Base-by-base conservation (phyloP, 2,329 filamentous ascomycete species). In the Alternaria triticimaculans region DNA sequence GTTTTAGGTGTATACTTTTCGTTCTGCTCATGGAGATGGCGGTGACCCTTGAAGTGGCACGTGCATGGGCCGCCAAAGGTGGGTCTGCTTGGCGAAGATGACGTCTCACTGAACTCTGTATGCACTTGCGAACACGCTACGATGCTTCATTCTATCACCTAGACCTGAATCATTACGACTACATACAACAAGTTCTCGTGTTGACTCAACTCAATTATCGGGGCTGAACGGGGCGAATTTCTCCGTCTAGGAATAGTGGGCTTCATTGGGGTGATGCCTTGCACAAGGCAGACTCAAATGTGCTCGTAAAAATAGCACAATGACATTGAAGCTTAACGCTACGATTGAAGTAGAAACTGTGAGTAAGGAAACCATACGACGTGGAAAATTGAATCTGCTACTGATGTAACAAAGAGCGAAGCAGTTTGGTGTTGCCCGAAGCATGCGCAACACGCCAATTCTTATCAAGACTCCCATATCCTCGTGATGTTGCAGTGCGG, bases 401-500 rank as follows among this genome's bases (percentile, higher is more conserved):
- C 66, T 60, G 69, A 72, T 63, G 61, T 63, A 60, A 58, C 57
- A 37, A 54, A 63, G 58, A 28, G 43, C 58, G 58, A 70, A 73
- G 69, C 67, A 63, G 48, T 33, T 33, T 37, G 25, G 46, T 41
- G n/a, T 41, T 41, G 15, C 3, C 37, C n/a, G 2, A 41, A 41
- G 37, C 37, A 18, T 41, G 37, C 37, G 37, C 37, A 41, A 18
- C n/a, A 41, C 9, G 37, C 37, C n/a, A 41, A 5, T 41, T 41
- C 37, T 18, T 18, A 18, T 18, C 4, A 41, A 6, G 59, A 58
- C 56, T 54, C 65, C 63, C 46, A 33, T 48, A 55, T 21, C 37
- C 58, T 68, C 63, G 45, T 76, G 64, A 72, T 77, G 65, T 63
- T 53, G 76, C 73, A 67, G 74, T 63, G 62, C 67, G 23, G 37